Conservation (phyloP, 805 yeast species). For the Brettanomyces sp. region DNA sequence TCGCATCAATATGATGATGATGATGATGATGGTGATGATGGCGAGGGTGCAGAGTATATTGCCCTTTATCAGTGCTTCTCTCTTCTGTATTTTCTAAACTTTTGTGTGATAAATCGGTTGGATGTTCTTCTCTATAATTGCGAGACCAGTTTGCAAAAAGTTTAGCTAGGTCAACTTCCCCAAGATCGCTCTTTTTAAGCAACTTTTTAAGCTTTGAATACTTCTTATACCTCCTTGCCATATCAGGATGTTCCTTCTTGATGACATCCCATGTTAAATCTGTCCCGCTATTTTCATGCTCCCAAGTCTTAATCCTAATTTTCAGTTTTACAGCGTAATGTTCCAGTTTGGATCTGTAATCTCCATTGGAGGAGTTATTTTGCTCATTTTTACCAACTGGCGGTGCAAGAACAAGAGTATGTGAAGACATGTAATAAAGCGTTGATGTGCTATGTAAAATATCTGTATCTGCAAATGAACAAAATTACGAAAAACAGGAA, state of each 20-base stretch:
- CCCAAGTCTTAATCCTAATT: slow-evolving; percentile 1
- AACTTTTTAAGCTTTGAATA: slow-evolving; percentile 1
- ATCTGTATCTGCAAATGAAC: too few relatives aligned
- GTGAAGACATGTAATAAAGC: too few relatives aligned
- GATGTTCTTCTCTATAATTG: background rate
- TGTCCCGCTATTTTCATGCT: background rate
- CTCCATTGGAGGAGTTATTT: too few relatives aligned
- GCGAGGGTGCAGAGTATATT: too few relatives aligned
- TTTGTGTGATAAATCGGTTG: background rate
- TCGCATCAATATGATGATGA: background rate
- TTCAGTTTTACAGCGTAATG: background rate
- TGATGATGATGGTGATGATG: background rate
- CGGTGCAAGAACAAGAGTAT: too few relatives aligned
- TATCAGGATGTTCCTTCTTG: background rate
- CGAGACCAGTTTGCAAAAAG: background rate
- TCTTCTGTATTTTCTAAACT: too few relatives aligned
- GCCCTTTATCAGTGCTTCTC: too few relatives aligned
- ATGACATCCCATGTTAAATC: background rate
- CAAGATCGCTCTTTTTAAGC: background rate
- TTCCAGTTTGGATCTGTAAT: background rate
- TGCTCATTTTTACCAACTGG: too few relatives aligned
- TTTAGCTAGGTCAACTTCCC: background rate
- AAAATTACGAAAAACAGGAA: too few relatives aligned
- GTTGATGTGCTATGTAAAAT: too few relatives aligned
- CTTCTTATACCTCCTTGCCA: slow-evolving; percentile 1